Percentiles rank a stretch among this genome's conserved stretches.
Conservation (phyloP, 2,329 filamentous ascomycete genomes). For the Alternaria sp. region DNA sequence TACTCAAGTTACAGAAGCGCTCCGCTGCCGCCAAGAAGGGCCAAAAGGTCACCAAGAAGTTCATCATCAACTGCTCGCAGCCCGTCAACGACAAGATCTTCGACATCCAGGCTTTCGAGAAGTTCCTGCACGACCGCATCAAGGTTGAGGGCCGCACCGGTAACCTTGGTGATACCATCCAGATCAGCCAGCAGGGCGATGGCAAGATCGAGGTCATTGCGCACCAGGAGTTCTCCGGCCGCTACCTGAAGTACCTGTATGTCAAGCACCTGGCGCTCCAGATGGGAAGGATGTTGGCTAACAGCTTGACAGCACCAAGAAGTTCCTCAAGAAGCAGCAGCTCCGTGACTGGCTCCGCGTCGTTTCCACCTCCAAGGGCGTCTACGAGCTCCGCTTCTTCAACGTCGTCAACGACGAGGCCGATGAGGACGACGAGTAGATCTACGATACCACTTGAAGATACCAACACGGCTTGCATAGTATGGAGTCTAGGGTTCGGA, state of each 20-base stretch:
- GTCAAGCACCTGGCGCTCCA: conserved; percentile 46
- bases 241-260: conserved; percentile 99
- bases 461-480: conserved; percentile 23
- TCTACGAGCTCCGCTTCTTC: conserved; percentile 99
- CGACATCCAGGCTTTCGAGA: conserved; percentile 97
- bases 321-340: conserved; percentile 99
- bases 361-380: conserved; percentile 95
- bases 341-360: conserved; percentile 99
- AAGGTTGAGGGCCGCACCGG: conserved; percentile 99
- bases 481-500: conserved; percentile 22
- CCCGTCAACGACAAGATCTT: conserved; percentile 99
- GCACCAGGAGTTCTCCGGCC: conserved; percentile 96
- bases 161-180: conserved; percentile 93
- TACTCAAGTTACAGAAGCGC: conserved; percentile 63
- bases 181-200: conserved; percentile 88
- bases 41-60: conserved; percentile 90
- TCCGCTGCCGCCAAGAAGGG: conserved; percentile 54
- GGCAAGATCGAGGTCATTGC: conserved; percentile 98
- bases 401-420: conserved; percentile 99
- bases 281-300: neutral
- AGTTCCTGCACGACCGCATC: conserved; percentile 99
- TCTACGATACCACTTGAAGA: conserved; percentile 13
- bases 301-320: conserved; percentile 80
- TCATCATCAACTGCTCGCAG: conserved; percentile 99
- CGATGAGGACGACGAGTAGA: conserved; percentile 98